Base-by-base conservation (phyloP, 2,329 filamentous ascomycete genomes). In the Anisogramma anomala region DNA sequence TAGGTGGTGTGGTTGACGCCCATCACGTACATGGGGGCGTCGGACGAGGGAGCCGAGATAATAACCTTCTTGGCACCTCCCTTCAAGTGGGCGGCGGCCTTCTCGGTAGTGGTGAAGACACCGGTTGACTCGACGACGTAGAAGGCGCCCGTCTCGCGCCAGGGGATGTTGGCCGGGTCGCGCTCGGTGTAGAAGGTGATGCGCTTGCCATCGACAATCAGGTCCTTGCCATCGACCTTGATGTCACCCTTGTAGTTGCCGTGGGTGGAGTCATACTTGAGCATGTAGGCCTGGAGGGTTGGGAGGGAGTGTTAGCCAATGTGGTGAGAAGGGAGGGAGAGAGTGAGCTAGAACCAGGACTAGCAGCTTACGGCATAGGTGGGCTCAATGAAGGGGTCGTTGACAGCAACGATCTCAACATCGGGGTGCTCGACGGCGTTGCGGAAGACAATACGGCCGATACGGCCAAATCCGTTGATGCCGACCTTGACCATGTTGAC, bases 11-110 rank as follows among this genome's bases (percentile, higher is more conserved):
- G 75, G 79, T 96, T 98, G 74, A 98, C 91, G 65, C 91, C 91
- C 81, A 95, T 93, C 64, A 98, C 91, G 79, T 93, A 98, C 91
- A 98, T 98, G 65, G 89, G 89, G 61, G 91, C 91, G 73, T 98
- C 91, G 55, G 84, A 82, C 50, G 85, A 93, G 59, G 85, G 85
- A 60, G 85, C 84, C 55, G 84, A 91, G 77, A 89, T 88, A 74
- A 88, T 71, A 67, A 88, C 89, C 81, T 94, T 94, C 85, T 95
- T 95, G 67, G 89, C 89, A 67, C 89, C 89, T 64, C 88, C 89
- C 71, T 84, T 82, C 73, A 96, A 80, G 72, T 96, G 89, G 57
- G 84, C 84, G 61, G 75, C 77, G 65, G 89, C 89, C 84, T 94
- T 94, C 52, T 94, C 89, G 58, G 72, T 88, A 72, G 88, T 95